Evolutionary conservation across 306 rosid genomes (phyloP), one percentile per base, ranked within the genome.

Genomic region (Elaeagnus macrophylla): DNA sequence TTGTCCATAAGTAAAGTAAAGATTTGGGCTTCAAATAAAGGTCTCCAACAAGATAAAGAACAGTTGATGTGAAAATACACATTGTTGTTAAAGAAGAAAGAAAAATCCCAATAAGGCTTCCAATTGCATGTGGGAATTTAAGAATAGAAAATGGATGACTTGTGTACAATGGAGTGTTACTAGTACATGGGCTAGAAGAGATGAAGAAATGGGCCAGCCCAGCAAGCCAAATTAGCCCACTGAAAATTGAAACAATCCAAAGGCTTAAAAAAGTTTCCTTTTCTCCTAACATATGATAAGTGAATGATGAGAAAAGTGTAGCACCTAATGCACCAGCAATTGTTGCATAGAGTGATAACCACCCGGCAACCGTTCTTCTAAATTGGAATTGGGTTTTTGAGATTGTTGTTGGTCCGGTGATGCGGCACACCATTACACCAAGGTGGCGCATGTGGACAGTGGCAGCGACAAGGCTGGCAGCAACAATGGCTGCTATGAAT

Each of bases 201-300:
- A 79, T 57, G 20, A 78, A 64, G 37, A 73, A 57, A 44, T 90
- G 95, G 1, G 79, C 14, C 0, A 80, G 45, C 2, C 97, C 97
- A 5, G 72, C 72, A 12, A 86, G 75, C 97, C 97, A 90, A 5
- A 51, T 79, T 0, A 90, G 57, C 57, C 95, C 97, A 57, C 94
- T 80, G 72, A 83, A 90, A 69, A 90, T 90, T 9, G 97, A 81
- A 9, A 90, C 95, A 0, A 90, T 69, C 95, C 95, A 90, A 0
- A 90, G 69, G 72, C 88, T 86, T 48, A 76, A 53, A 3, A 83
- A 39, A 40, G 69, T 80, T 0, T 40, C 54, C 7, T 73, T 57
- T 15, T 73, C 88, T 2, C 71, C 54, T 1, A 89, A 70, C 97
- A 86, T 86, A 14, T 78, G 77, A 78, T 77, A 86, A 5, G 94